Conservation (phyloP, 2,329 filamentous ascomycete genomes). For the Sclerotinia trifoliorum region DNA sequence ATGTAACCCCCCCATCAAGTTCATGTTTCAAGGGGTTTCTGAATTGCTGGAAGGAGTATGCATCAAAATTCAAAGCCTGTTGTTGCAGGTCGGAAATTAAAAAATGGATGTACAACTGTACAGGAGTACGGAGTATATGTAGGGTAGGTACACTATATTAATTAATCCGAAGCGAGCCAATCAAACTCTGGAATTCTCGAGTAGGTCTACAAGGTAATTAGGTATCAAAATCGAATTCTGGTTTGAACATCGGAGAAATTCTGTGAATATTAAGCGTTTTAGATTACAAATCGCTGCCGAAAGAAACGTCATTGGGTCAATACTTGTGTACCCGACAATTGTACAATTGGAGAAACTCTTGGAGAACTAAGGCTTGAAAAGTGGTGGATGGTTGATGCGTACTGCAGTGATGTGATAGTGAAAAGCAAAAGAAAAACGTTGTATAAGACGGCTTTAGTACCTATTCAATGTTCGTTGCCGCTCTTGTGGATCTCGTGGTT, state of each 20-base stretch:
- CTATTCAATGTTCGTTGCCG: neutral
- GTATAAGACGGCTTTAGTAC: neutral
- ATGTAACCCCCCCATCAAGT: neutral
- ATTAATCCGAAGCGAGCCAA: neutral
- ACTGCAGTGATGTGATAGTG: neutral
- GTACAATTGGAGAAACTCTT: neutral
- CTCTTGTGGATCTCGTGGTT: no score
- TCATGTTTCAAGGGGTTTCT: neutral
- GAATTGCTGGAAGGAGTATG: neutral
- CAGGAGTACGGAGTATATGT: no score
- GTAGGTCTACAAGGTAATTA: no score
- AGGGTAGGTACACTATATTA: neutral
- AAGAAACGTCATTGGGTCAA: no score
- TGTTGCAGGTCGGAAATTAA: neutral
- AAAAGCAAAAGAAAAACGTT: slow-evolving; percentile 2
- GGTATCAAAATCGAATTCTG: neutral
- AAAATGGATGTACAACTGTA: neutral
- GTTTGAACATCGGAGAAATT: neutral
- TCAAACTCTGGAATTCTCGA: no score
- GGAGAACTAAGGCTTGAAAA: neutral
- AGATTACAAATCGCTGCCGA: neutral
- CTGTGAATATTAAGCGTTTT: neutral
- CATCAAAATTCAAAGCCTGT: neutral
- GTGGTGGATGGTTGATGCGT: neutral
- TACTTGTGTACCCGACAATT: neutral